A percentile compares a stretch with the other conserved stretches of the same genome.
Conservation (phyloP, 352 stramenopile species). For the Pythium sukuiense region DNA sequence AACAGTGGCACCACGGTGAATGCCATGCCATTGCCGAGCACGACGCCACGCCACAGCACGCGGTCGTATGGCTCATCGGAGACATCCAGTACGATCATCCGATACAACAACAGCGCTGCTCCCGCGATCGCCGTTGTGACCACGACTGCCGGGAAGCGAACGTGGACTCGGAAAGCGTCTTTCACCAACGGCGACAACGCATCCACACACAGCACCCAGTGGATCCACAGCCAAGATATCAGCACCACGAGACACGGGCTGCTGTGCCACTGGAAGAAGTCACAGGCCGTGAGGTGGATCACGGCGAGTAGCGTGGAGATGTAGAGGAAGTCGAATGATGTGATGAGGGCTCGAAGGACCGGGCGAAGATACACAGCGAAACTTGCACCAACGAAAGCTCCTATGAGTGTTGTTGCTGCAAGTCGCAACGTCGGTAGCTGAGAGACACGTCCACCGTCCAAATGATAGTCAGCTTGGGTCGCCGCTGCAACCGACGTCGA, state of each 20-base stretch:
- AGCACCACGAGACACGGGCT: neutral
- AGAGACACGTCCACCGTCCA: neutral
- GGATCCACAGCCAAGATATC: conserved; percentile 22
- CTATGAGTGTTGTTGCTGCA: neutral
- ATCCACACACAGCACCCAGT: conserved; percentile 19
- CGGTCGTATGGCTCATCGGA: neutral
- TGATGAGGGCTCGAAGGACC: neutral
- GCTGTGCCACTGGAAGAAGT: conserved; percentile 18
- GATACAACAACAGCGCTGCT: neutral
- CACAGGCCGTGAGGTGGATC: conserved; percentile 11
- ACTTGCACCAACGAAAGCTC: neutral
- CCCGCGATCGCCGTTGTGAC: neutral
- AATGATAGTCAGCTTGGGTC: neutral
- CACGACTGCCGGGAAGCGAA: conserved; percentile 4
- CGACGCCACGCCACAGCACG: neutral
- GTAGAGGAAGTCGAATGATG: conserved; percentile 21
- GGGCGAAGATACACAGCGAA: neutral
- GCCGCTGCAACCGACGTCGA: neutral
- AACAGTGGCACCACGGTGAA: conserved; percentile 1
- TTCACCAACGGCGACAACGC: conserved; percentile 3
- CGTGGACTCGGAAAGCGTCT: neutral
- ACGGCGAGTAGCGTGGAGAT: conserved; percentile 15
- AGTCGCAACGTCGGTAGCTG: neutral
- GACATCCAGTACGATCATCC: neutral
- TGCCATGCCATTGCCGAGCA: neutral